phyloP scores from a whole-genome alignment of 2,329 filamentous ascomycete species.

The Bipolaris victoriae region DNA sequence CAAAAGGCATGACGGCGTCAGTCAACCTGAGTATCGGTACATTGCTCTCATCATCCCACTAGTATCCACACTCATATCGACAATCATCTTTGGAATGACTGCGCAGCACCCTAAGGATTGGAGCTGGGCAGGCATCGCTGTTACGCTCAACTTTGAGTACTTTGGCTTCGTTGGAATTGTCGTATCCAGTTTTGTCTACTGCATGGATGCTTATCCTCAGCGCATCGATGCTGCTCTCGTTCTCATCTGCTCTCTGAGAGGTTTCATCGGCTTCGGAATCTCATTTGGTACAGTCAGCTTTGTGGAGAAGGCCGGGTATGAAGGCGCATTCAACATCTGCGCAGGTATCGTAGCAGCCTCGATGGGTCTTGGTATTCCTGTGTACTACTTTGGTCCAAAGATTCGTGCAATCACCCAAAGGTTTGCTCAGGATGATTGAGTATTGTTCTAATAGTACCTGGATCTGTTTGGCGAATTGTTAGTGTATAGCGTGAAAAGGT shows the following conservation, averaged over 20 bases:
- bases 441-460: too few species aligned
- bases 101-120: slow-evolving; percentile 12
- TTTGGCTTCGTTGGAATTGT: slow-evolving; percentile 18
- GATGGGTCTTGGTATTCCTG: slow-evolving; percentile 9
- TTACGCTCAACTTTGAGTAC: slow-evolving; percentile 17
- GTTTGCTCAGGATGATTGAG: slow-evolving; percentile 12
- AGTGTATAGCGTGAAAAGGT: too few species aligned
- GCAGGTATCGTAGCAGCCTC: slow-evolving; percentile 16
- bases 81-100: slow-evolving; percentile 16
- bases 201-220: slow-evolving; percentile 21
- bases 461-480: too few species aligned
- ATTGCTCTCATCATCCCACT: slow-evolving; percentile 15
- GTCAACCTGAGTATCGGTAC: slow-evolving; percentile 15
- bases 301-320: slow-evolving; percentile 12
- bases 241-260: slow-evolving; percentile 18
- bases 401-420: slow-evolving; percentile 12
- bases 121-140: slow-evolving; percentile 19
- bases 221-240: slow-evolving; percentile 18
- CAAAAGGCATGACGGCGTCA: slow-evolving; percentile 8
- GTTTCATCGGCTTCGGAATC: slow-evolving; percentile 20
- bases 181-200: slow-evolving; percentile 17
- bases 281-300: slow-evolving; percentile 15
- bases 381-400: slow-evolving; percentile 15
- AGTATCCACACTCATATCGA: slow-evolving; percentile 12
- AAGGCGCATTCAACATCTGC: slow-evolving; percentile 19